These are phyloP conservation scores for Shiraia sp. DNA, from an alignment of 2,329 filamentous ascomycete genomes.

Conservation along the genomic window DNA sequence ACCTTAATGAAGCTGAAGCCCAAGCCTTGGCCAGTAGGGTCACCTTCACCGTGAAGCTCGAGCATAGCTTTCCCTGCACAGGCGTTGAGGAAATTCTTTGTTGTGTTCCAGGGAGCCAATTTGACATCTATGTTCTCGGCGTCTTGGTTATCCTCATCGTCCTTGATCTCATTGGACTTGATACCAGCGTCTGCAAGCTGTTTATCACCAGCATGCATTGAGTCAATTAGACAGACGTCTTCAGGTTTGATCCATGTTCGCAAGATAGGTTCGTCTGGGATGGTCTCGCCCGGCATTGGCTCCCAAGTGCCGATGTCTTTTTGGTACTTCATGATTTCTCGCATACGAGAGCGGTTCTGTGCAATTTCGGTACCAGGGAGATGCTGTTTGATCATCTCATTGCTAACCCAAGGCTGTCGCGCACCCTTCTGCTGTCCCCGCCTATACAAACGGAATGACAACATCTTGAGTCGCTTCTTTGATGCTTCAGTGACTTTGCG, in stretches of 20 bases:
- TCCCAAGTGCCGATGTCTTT: conserved; percentile 85
- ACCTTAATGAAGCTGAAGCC: conserved; percentile 98
- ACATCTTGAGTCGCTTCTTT: conserved; percentile 95
- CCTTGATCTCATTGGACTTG: conserved; percentile 67
- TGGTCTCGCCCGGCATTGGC: conserved; percentile 68
- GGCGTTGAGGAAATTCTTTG: conserved; percentile 93
- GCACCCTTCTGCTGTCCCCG: conserved; percentile 72
- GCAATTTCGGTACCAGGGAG: conserved; percentile 92
- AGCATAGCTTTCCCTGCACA: conserved; percentile 97
- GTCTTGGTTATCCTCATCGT: conserved; percentile 62
- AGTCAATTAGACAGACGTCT: conserved; percentile 90
- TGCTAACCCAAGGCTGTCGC: conserved; percentile 82
- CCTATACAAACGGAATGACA: conserved; percentile 85
- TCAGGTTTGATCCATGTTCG: conserved; percentile 91
- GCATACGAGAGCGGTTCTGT: conserved; percentile 94
- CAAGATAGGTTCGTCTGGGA: conserved; percentile 80
- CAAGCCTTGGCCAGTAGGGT: conserved; percentile 89
- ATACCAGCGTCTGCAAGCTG: conserved; percentile 91
- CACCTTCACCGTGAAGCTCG: conserved; percentile 88
- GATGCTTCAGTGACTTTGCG: conserved; percentile 95
- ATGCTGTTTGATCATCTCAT: conserved; percentile 63
- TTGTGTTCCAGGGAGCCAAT: conserved; percentile 94
- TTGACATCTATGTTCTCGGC: conserved; percentile 82
- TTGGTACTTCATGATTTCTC: conserved; percentile 92
- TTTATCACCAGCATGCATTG: conserved; percentile 94